Conservation (phyloP, 2,329 filamentous ascomycete genomes). For the Fusarium aywerte region DNA sequence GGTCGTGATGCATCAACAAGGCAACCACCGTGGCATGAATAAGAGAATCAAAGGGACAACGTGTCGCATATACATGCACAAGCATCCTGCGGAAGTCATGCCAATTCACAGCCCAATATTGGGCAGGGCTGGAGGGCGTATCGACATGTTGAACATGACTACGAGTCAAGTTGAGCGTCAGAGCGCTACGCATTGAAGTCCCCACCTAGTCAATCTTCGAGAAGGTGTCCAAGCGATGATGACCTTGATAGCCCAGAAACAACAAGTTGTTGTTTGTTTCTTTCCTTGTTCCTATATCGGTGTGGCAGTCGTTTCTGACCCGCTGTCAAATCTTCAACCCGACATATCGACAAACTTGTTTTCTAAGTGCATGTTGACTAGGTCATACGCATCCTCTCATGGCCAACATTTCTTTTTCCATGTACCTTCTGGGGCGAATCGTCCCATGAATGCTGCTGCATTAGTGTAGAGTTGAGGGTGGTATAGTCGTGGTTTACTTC, state of each 20-base stretch:
- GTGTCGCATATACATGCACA: conserved; percentile 13
- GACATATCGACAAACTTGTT: conserved; percentile 19
- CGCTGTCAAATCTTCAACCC: not conserved
- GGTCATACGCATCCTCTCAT: conserved; percentile 26
- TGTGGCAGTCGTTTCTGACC: not conserved
- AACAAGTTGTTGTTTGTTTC: conserved; percentile 1
- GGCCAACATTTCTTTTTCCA: conserved; percentile 37
- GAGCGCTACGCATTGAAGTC: conserved; percentile 23
- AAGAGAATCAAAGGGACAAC: not conserved
- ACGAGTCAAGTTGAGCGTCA: conserved; percentile 25
- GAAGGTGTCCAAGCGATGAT: conserved; percentile 27
- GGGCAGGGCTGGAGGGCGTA: not conserved
- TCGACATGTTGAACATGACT: not conserved
- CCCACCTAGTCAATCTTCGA: conserved; percentile 35
- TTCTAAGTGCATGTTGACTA: conserved; percentile 35
- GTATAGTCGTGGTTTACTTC: conserved; percentile 30
- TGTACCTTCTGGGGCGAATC: conserved; percentile 41
- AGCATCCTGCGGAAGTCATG: conserved; percentile 23
- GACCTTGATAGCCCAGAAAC: conserved; percentile 22
- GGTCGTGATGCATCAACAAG: not conserved
- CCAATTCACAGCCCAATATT: conserved; percentile 4
- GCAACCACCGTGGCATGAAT: not conserved
- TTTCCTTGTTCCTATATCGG: not conserved
- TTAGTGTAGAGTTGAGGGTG: conserved; percentile 26
- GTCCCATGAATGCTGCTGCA: conserved; percentile 36